phyloP scores from a whole-genome alignment of 2,329 filamentous ascomycete species.

The Botrytis porri region DNA sequence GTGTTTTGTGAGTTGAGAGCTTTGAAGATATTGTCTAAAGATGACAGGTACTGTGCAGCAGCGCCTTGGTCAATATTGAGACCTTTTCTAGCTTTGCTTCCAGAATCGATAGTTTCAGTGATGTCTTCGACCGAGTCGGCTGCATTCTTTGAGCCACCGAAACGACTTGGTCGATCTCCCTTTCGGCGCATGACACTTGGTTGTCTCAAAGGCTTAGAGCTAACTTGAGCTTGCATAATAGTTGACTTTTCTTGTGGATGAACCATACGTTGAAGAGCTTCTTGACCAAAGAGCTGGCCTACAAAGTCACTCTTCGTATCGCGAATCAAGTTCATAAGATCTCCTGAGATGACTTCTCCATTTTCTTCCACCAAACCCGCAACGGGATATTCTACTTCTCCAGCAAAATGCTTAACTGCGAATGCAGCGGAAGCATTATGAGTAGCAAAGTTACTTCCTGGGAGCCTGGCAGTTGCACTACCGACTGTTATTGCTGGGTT shows the following conservation, averaged over 20 bases:
- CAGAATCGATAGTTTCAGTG: slow-evolving; percentile 47
- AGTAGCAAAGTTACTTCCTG: slow-evolving; percentile 86
- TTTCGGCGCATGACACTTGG: slow-evolving; percentile 89
- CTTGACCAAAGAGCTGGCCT: slow-evolving; percentile 88
- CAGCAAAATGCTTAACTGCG: slow-evolving; percentile 91
- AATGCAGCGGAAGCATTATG: slow-evolving; percentile 79
- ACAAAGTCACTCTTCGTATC: slow-evolving; percentile 87
- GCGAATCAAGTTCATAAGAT: slow-evolving; percentile 91
- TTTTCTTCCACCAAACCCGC: slow-evolving; percentile 91
- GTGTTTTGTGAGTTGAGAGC: slow-evolving; percentile 77
- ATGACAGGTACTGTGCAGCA: slow-evolving; percentile 85
- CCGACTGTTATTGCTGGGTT: slow-evolving; percentile 85
- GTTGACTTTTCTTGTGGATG: slow-evolving; percentile 88
- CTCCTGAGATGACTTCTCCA: slow-evolving; percentile 90
- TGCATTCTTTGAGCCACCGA: slow-evolving; percentile 33
- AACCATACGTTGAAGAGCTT: slow-evolving; percentile 86
- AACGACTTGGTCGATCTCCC: slow-evolving; percentile 39
- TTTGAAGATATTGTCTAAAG: slow-evolving; percentile 86
- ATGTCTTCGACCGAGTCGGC: slow-evolving; percentile 42
- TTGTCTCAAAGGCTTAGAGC: slow-evolving; percentile 88
- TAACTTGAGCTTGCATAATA: slow-evolving; percentile 93
- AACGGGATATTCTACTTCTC: slow-evolving; percentile 91
- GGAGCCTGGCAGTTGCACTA: slow-evolving; percentile 69
- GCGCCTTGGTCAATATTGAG: slow-evolving; percentile 71
- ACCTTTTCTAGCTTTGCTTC: slow-evolving; percentile 40